Base-by-base conservation (phyloP, 495 filamentous ascomycete genomes). In the Opeltia flavorubescens region DNA sequence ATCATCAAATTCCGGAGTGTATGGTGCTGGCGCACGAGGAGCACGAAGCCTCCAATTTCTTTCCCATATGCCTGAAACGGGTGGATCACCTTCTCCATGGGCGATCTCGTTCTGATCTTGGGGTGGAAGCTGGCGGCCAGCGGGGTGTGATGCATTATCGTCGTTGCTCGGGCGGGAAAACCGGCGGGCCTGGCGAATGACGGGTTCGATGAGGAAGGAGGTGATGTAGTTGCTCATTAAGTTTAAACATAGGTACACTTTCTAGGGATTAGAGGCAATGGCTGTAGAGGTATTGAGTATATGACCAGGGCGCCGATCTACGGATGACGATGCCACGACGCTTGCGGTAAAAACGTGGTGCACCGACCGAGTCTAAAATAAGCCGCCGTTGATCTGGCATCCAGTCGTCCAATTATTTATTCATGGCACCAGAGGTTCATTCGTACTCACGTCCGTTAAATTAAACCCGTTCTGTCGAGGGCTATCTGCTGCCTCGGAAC, bases 201-300 rank as follows among this genome's bases (percentile, higher is more conserved):
- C 82, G 43, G 83, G 78, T 52, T 84, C 83, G 57, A 85, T 80
- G 50, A 89, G 62, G 54, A 87, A 79, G 26, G 85, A 81, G 35
- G 74, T 72, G 47, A 89, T 73, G 47, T 84, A 70, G 59, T 72
- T 77, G 66, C 71, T 78, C 85, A 89, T 91, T 68, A 66, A 68
- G 61, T 51, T 15, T 30, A 12, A 2, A 18, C 21, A 2, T 36
- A 36, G 20, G 34, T 6, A 12, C 5, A 18, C 15, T 36, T 17
- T 36, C 7, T n/a, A 6, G n/a, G 12, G 11, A 20, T 7, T 5
- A 36, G 5, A 36, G 34, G 34, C 34, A 36, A 17, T 17, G 20
- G 6, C 20, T 12, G 5, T 17, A 0, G 0, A 0, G 34, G n/a
- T n/a, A 18, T 1, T n/a, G 9, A 7, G 34, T 36, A 36, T n/a